These are phyloP conservation scores for Porcisia deanei DNA, from an alignment of 208 protist genomes.

Conservation along the genomic window DNA sequence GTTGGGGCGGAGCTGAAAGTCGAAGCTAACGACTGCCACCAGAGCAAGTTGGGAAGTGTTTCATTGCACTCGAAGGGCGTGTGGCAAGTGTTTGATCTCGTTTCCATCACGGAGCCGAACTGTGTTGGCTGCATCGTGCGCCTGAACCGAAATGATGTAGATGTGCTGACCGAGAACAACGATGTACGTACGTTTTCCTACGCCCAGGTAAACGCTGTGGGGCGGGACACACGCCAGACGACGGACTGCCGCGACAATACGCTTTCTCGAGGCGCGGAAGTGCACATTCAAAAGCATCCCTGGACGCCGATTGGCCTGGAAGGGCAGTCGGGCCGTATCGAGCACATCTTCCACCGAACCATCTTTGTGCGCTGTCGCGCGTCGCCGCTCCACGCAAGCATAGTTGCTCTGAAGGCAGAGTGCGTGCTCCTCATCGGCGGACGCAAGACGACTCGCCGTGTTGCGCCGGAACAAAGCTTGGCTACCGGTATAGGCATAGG, in stretches of 20 bases:
- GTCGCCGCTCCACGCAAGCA: constrained; percentile 67
- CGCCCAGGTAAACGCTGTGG: constrained; percentile 68
- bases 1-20: constrained; percentile 69
- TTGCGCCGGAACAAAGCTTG: constrained; percentile 8
- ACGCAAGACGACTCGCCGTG: constrained; percentile 60
- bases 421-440: constrained; percentile 75
- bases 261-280: constrained; percentile 72
- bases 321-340: constrained; percentile 78
- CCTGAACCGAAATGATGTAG: constrained; percentile 64
- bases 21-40: constrained; percentile 82
- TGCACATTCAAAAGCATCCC: constrained; percentile 61
- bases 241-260: constrained; percentile 77
- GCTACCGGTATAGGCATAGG: constrained; percentile 1
- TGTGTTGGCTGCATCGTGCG: constrained; percentile 78
- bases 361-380: constrained; percentile 79
- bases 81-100: constrained; percentile 85
- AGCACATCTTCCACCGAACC: constrained; percentile 84
- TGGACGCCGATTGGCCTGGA: constrained; percentile 64
- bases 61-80: constrained; percentile 66
- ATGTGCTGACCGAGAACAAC: constrained; percentile 83
- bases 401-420: constrained; percentile 67
- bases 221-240: constrained; percentile 54
- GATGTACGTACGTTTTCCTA: constrained; percentile 71
- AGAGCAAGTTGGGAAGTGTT: constrained; percentile 76
- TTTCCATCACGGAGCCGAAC: constrained; percentile 65